A percentile compares a stretch with the other conserved stretches of the same genome.
Evolutionary conservation across 345 rosid genomes (phyloP).

Genomic region (Dipteronia dyeriana): DNA sequence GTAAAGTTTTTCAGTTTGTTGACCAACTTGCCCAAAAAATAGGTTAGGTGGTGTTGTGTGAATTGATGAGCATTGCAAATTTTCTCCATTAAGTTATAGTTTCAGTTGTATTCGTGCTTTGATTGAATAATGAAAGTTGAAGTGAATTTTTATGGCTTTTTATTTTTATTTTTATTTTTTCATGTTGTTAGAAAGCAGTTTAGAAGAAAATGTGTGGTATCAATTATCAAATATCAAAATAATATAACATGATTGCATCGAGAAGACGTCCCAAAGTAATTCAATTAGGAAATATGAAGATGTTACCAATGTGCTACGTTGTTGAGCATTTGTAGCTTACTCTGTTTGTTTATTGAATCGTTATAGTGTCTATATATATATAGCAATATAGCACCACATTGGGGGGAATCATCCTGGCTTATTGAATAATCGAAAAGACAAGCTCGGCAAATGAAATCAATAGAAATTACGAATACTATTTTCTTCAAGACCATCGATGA

Average conservation of each 20-base stretch:
- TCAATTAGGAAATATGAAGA: too few relatives aligned
- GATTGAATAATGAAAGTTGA: neutral
- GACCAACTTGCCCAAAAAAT: conserved; percentile 15
- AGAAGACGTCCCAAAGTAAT: neutral
- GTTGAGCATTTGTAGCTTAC: too few relatives aligned
- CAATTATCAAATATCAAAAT: neutral
- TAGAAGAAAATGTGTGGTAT: neutral
- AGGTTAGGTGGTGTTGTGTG: conserved; percentile 33
- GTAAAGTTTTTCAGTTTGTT: conserved; percentile 28
- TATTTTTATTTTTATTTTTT: neutral
- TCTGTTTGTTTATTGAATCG: too few relatives aligned
- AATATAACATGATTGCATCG: neutral
- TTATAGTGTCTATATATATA: too few relatives aligned
- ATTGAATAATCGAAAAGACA: too few relatives aligned
- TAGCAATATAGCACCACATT: too few relatives aligned
- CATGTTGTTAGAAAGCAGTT: neutral
- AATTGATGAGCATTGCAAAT: neutral
- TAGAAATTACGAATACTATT: too few relatives aligned
- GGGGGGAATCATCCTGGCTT: too few relatives aligned
- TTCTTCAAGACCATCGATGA: neutral
- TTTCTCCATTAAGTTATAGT: neutral
- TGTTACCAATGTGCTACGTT: neutral
- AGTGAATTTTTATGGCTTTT: neutral
- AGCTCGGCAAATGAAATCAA: conserved; percentile 13
- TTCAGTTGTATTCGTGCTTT: neutral